Conservation (phyloP, 225 moss, liverwort and hornwort species). For the Anthoceros angustus region DNA sequence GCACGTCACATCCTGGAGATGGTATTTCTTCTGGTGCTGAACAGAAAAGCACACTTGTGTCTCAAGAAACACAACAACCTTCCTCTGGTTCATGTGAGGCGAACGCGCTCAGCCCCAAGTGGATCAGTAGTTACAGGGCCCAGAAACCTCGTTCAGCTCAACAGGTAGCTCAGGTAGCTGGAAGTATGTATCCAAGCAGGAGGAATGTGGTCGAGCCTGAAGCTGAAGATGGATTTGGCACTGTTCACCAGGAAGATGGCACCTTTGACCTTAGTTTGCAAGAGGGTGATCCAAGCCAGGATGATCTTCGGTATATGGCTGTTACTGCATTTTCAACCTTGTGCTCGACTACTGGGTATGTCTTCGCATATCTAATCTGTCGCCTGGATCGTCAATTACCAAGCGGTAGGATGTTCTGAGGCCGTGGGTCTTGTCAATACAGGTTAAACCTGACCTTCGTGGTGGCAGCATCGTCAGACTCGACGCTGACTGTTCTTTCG, state of each 20-base stretch:
- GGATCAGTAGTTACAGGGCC: constrained; percentile 27
- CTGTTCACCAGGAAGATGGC: constrained; percentile 8
- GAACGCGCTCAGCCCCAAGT: constrained; percentile 9
- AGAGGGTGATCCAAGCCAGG: constrained; percentile 20
- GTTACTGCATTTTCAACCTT: constrained; percentile 50
- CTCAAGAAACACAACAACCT: constrained; percentile 1
- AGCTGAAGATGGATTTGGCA: background rate
- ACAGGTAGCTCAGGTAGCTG: background rate
- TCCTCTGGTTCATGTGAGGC: background rate
- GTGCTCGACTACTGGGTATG: constrained; percentile 36
- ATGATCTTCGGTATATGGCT: constrained; percentile 75
- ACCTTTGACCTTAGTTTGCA: constrained; percentile 15
- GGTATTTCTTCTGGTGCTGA: constrained; percentile 10
- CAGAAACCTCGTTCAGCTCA: constrained; percentile 3
- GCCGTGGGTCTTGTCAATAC: constrained; percentile 7
- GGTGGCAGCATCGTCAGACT: constrained; percentile 76
- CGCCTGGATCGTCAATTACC: background rate
- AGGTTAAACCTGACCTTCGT: constrained; percentile 58
- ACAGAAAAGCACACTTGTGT: background rate
- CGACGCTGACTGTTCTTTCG: constrained; percentile 44
- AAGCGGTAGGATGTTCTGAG: background rate
- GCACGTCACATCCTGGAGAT: constrained; percentile 21
- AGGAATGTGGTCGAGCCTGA: too few species aligned
- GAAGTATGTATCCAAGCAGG: background rate
- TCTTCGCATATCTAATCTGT: constrained; percentile 7